These are phyloP conservation scores for Trichoderma atroviride DNA, from an alignment of 2,329 filamentous ascomycete genomes.

Conservation along the genomic window DNA sequence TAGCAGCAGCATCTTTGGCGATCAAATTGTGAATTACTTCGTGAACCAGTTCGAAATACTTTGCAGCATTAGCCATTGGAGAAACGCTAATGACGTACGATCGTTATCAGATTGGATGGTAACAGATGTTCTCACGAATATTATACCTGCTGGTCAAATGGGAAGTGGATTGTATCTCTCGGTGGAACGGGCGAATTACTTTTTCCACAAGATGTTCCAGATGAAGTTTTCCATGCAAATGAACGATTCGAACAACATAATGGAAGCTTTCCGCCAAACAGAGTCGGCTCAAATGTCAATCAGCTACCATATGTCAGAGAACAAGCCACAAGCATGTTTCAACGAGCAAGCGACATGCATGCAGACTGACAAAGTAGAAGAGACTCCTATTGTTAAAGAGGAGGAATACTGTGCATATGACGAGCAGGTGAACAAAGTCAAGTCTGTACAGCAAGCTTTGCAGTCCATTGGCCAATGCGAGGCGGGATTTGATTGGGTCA, in stretches of 20 bases:
- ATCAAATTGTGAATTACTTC: not conserved
- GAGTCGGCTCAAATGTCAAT: not conserved
- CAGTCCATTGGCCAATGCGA: not conserved
- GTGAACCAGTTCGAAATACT: conserved; percentile 6
- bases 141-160: not conserved
- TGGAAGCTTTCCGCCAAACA: not conserved
- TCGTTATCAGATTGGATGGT: conserved; percentile 1
- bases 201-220: not conserved
- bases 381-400: not conserved
- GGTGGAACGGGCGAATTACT: not conserved
- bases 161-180: not conserved
- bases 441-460: not conserved
- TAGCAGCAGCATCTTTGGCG: not conserved
- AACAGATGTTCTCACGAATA: not conserved
- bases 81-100: not conserved
- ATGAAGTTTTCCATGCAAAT: not conserved
- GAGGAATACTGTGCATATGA: not conserved
- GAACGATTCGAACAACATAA: not conserved
- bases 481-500: conserved; percentile 5
- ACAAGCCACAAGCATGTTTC: not conserved
- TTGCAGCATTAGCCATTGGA: not conserved
- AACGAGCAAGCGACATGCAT: not conserved
- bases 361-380: not conserved
- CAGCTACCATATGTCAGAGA: not conserved
- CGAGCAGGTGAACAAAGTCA: not conserved